Evolutionary conservation across 2,329 filamentous ascomycete species (phyloP), one percentile per base, ranked within the genome.

Genomic region (Xylaria arbuscula): DNA sequence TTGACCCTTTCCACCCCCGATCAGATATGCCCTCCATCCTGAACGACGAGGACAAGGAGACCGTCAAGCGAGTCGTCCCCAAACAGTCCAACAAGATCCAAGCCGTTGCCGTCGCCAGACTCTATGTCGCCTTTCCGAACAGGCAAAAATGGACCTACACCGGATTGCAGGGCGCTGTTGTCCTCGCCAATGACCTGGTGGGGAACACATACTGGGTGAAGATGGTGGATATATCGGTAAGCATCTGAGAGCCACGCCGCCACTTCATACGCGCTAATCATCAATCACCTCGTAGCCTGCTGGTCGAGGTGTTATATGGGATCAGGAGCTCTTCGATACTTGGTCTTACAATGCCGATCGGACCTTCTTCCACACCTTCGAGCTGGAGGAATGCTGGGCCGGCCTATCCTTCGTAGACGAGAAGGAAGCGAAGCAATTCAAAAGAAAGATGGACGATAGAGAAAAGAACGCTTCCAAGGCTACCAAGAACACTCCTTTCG

Each of bases 121-220:
- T 99, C 74, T 98, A 98, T 82, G 89, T 98, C 78, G 94, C 95
- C 76, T 92, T 97, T 78, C 96, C 96, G 13, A 89, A 96, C 83
- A 88, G 87, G 71, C 88, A 90, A 71, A 89, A 86, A 94, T 99
- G 96, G 96, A 95, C 90, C 34, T 97, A 95, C 79, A 97, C 95
- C 0, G 96, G 95, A 15, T 83, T 98, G 54, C 96, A 98, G 80
- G 96, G 96, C 62, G 96, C 96, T 59, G 88, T 90, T 42, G 95
- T 98, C 62, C 88, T 99, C 72, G 92, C 93, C 73, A 97, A 98
- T 80, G 96, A 99, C 79, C 83, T 97, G 47, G 94, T 98, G 34
- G 96, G 96, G 72, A 92, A 97, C 80, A 98, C 96, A 0, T 97
- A 94, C 82, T 99, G 95, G 93, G 84, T 99, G 74, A 99, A 99